phyloP scores from a whole-genome alignment of 495 filamentous ascomycete genomes.

The Tuber umbilicatum region DNA sequence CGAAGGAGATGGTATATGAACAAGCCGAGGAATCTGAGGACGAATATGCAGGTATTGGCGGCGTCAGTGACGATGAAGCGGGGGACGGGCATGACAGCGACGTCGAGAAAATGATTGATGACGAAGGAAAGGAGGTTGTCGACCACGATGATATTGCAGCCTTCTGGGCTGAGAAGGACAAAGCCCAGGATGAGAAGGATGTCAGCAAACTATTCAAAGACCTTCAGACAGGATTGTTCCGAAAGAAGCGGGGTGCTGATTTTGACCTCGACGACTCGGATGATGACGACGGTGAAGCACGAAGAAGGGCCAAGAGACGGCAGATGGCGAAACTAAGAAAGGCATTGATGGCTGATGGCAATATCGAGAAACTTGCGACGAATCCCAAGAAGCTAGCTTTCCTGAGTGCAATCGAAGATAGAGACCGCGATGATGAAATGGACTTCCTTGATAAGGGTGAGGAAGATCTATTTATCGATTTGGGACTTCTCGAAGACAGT shows the following conservation, averaged over 20 bases:
- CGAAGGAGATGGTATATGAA: constrained; percentile 80
- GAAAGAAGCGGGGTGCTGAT: constrained; percentile 66
- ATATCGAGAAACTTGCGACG: constrained; percentile 79
- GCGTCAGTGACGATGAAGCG: constrained; percentile 79
- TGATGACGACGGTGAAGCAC: constrained; percentile 70
- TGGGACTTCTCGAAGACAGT: constrained; percentile 46
- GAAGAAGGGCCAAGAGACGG: constrained; percentile 69
- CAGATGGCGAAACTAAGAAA: constrained; percentile 90
- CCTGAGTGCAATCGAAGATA: constrained; percentile 80
- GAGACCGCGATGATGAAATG: constrained; percentile 67
- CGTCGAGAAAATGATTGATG: constrained; percentile 83
- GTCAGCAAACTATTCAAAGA: constrained; percentile 87
- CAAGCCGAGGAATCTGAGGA: constrained; percentile 97
- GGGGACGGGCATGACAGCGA: constrained; percentile 58
- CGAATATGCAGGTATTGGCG: constrained; percentile 92
- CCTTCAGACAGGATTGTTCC: constrained; percentile 75
- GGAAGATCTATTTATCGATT: constrained; percentile 46
- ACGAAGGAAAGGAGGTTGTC: constrained; percentile 57
- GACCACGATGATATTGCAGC: constrained; percentile 77
- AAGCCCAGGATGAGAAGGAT: constrained; percentile 68
- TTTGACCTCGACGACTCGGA: constrained; percentile 76
- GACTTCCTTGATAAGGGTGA: constrained; percentile 62
- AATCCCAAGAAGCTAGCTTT: constrained; percentile 89
- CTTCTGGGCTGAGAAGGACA: constrained; percentile 69
- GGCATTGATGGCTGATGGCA: constrained; percentile 81